Conservation (phyloP, 2,329 filamentous ascomycete species). For the Cyclaneusma minus region DNA sequence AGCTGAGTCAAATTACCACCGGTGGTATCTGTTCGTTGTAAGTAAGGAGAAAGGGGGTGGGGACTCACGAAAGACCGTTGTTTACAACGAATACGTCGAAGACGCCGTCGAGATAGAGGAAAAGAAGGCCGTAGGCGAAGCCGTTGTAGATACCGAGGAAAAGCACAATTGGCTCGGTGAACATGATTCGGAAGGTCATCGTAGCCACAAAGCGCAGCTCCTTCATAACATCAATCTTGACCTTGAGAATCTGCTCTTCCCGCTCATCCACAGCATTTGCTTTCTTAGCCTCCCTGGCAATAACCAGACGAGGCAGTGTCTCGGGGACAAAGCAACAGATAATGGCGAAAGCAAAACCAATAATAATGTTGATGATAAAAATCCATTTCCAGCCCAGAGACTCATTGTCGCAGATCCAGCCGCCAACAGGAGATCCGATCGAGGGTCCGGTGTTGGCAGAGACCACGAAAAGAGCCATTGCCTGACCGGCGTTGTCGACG, state of each 20-base stretch:
- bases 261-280: slow-evolving; percentile 15
- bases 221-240: slow-evolving; percentile 20
- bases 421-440: slow-evolving; percentile 24
- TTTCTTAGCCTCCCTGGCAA: slow-evolving; percentile 19
- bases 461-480: slow-evolving; percentile 26
- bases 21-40: too few relatives aligned
- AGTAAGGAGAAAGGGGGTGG: background rate
- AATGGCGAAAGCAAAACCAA: slow-evolving; percentile 21
- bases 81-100: slow-evolving; percentile 26
- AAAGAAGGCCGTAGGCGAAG: slow-evolving; percentile 25
- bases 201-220: slow-evolving; percentile 25
- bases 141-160: slow-evolving; percentile 25
- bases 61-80: slow-evolving; percentile 21
- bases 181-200: slow-evolving; percentile 26
- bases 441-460: slow-evolving; percentile 24
- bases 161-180: slow-evolving; percentile 25
- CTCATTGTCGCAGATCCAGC: slow-evolving; percentile 22
- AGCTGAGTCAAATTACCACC: too few relatives aligned
- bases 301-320: slow-evolving; percentile 24
- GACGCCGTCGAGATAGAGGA: slow-evolving; percentile 26
- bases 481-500: slow-evolving; percentile 23
- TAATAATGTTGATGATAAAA: slow-evolving; percentile 25
- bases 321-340: slow-evolving; percentile 23
- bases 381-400: slow-evolving; percentile 24
- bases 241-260: slow-evolving; percentile 18